These are phyloP conservation scores for Erysiphe neolycopersici DNA, from an alignment of 2,329 filamentous ascomycete species.

Conservation along the genomic window DNA sequence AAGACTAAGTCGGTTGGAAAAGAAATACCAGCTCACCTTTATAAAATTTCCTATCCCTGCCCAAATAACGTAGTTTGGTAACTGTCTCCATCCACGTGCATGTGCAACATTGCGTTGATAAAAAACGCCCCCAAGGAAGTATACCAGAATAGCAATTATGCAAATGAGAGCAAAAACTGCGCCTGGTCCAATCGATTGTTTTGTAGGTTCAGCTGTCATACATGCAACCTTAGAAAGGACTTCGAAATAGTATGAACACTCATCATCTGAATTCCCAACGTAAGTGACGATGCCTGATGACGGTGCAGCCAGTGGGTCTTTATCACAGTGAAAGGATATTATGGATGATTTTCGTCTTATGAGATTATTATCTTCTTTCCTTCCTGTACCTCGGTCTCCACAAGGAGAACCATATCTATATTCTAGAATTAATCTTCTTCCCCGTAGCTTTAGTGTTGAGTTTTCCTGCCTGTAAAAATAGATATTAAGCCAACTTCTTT, in stretches of 20 bases:
- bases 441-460: constrained; percentile 28
- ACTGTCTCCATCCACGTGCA: constrained; percentile 78
- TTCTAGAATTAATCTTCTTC: constrained; percentile 49
- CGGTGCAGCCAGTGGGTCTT: constrained; percentile 40
- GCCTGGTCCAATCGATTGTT: constrained; percentile 42
- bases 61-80: constrained; percentile 90
- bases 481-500: too few relatives aligned
- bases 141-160: constrained; percentile 52
- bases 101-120: constrained; percentile 91
- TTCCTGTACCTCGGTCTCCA: constrained; percentile 19
- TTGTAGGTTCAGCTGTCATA: constrained; percentile 36
- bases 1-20: not conserved
- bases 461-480: constrained; percentile 24
- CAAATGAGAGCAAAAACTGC: constrained; percentile 74
- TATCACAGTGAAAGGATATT: constrained; percentile 83
- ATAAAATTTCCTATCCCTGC: constrained; percentile 64
- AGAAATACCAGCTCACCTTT: constrained; percentile 27
- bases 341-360: constrained; percentile 45
- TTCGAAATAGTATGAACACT: constrained; percentile 92
- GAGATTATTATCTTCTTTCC: constrained; percentile 9
- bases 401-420: constrained; percentile 58
- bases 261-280: constrained; percentile 56
- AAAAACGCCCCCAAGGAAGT: constrained; percentile 74
- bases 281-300: constrained; percentile 43
- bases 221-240: constrained; percentile 68